These are phyloP conservation scores for Paramecium primaurelia DNA, from an alignment of 73 alveolate genomes.

Conservation along the genomic window DNA sequence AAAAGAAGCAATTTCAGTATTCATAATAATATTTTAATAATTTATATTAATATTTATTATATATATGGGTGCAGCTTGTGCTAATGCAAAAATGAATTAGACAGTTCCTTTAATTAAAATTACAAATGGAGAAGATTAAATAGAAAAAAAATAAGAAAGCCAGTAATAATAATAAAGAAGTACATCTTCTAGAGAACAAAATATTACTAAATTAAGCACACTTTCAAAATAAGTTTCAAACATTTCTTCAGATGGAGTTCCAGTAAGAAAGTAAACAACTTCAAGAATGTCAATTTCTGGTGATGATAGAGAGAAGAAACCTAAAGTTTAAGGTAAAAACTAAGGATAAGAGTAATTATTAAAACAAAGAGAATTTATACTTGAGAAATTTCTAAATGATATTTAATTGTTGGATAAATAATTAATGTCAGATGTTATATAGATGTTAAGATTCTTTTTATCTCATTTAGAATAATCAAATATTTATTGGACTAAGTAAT, in stretches of 20 bases:
- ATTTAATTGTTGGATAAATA: neutral
- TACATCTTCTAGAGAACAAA: neutral
- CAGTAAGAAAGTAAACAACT: neutral
- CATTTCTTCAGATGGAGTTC: neutral
- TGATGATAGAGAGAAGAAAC: neutral
- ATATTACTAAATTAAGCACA: neutral
- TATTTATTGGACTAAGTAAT: conserved; percentile 39
- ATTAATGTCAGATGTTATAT: neutral
- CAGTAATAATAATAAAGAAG: neutral
- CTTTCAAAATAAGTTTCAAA: conserved; percentile 31
- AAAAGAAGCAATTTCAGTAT: conserved; percentile 7
- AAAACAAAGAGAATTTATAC: conserved; percentile 10
- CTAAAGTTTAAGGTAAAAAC: neutral
- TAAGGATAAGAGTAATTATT: neutral
- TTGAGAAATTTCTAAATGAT: conserved; percentile 3
- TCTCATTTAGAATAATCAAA: conserved; percentile 33
- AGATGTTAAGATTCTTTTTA: neutral
- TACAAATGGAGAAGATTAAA: neutral
- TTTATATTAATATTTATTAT: neutral
- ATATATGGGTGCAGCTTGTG: conserved; percentile 45
- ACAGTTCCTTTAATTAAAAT: neutral
- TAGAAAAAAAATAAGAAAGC: neutral
- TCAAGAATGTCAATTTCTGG: neutral
- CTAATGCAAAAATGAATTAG: conserved; percentile 13
- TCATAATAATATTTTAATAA: neutral